Evolutionary conservation across 2,329 filamentous ascomycete species (phyloP).

Genomic region (Fonsecaea nubica): DNA sequence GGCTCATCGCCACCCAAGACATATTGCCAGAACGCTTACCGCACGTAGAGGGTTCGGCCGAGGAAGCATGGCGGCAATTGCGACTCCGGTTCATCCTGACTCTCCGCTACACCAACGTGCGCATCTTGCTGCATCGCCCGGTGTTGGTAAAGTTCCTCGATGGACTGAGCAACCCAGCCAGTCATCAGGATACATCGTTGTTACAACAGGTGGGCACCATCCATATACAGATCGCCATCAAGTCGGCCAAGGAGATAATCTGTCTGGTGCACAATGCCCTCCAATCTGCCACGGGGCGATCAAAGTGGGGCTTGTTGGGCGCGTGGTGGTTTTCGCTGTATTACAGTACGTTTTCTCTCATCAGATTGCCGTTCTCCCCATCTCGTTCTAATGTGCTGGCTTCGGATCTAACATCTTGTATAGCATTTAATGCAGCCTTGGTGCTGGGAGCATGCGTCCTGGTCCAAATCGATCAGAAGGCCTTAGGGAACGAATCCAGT

Average conservation of each 20-base stretch:
- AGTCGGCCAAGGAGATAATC: constrained; percentile 45
- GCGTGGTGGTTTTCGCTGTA: constrained; percentile 47
- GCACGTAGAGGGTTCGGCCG: constrained; percentile 40
- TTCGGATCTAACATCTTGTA: background rate
- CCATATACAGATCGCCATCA: constrained; percentile 45
- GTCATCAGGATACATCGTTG: constrained; percentile 38
- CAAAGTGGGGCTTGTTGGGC: constrained; percentile 41
- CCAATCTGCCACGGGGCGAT: constrained; percentile 27
- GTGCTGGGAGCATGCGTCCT: constrained; percentile 20
- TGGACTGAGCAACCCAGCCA: constrained; percentile 21
- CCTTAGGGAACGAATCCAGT: constrained; percentile 1
- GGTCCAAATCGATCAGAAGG: constrained; percentile 15
- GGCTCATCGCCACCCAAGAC: constrained; percentile 21
- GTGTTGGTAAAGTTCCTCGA: constrained; percentile 50
- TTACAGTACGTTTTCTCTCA: constrained; percentile 42
- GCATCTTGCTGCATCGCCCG: constrained; percentile 52
- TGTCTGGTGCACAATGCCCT: constrained; percentile 40
- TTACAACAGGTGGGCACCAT: constrained; percentile 45
- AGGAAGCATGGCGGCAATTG: constrained; percentile 47
- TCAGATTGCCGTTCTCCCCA: background rate
- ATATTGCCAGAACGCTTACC: constrained; percentile 36
- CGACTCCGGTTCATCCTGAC: constrained; percentile 45
- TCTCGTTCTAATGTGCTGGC: background rate
- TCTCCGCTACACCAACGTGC: constrained; percentile 52
- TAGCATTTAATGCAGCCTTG: constrained; percentile 29